Evolutionary conservation across 306 rosid genomes (phyloP).

Genomic region (Gillenia trifoliata): DNA sequence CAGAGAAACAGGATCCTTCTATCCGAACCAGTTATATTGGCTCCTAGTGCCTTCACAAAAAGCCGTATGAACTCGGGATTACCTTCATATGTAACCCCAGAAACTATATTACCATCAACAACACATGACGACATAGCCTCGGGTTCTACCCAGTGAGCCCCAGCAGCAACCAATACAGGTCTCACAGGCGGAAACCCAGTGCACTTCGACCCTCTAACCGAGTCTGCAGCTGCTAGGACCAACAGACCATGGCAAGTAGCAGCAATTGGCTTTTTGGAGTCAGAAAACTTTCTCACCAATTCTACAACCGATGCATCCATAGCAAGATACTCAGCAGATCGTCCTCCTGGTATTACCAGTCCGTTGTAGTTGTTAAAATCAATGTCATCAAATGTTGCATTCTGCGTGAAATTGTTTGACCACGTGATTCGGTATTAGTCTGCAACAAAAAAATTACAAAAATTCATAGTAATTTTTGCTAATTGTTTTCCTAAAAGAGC

Average conservation of each 20-base stretch:
- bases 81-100: conserved; percentile 46
- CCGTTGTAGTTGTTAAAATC: conserved; percentile 60
- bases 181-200: conserved; percentile 47
- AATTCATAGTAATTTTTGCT: too few species aligned
- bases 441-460: conserved; percentile 27
- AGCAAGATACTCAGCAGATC: conserved; percentile 88
- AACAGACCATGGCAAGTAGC: conserved; percentile 69
- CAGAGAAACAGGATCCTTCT: conserved; percentile 69
- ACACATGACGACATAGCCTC: conserved; percentile 43
- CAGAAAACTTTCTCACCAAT: conserved; percentile 44
- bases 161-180: conserved; percentile 63
- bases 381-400: conserved; percentile 73
- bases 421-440: conserved; percentile 58
- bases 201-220: conserved; percentile 54
- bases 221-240: conserved; percentile 85
- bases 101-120: conserved; percentile 68
- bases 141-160: conserved; percentile 86
- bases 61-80: conserved; percentile 50
- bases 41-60: conserved; percentile 76
- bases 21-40: conserved; percentile 47
- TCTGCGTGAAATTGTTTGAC: conserved; percentile 79
- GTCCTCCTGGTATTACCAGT: conserved; percentile 68
- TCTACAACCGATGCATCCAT: conserved; percentile 39
- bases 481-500: too few species aligned
- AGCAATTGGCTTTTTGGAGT: conserved; percentile 58